Conservation (phyloP, 768 basidiomycete species). For the Agaricus blazei region DNA sequence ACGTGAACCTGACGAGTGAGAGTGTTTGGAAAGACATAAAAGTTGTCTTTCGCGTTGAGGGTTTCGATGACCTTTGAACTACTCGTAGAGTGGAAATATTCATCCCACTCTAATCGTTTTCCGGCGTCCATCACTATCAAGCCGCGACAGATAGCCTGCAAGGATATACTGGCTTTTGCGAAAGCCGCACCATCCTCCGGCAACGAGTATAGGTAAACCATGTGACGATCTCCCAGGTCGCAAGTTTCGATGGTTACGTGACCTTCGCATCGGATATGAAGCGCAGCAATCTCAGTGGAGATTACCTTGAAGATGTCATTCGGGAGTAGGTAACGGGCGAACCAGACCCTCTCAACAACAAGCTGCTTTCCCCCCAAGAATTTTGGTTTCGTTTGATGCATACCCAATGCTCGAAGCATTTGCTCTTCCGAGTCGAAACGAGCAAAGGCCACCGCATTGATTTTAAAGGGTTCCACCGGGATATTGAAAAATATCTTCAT, state of each 20-base stretch:
- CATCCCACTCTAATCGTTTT: conserved; percentile 36
- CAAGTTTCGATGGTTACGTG: conserved; percentile 11
- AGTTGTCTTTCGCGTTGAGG: conserved; percentile 26
- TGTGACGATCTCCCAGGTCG: conserved; percentile 20
- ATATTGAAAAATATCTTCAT: conserved; percentile 35
- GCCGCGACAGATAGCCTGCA: conserved; percentile 36
- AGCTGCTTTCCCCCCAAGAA: conserved; percentile 34
- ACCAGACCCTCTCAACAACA: conserved; percentile 33
- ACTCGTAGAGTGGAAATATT: conserved; percentile 39
- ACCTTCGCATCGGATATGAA: conserved; percentile 8
- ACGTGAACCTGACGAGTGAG: conserved; percentile 26
- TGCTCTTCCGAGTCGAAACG: conserved; percentile 26
- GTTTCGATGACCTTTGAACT: conserved; percentile 32
- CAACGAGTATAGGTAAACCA: conserved; percentile 34
- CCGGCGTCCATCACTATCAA: conserved; percentile 26
- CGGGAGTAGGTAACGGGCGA: conserved; percentile 33
- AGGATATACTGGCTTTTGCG: conserved; percentile 26
- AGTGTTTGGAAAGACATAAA: conserved; percentile 30
- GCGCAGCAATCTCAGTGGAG: conserved; percentile 14
- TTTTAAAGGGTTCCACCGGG: conserved; percentile 22
- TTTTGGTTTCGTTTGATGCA: conserved; percentile 24
- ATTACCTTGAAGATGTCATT: conserved; percentile 25
- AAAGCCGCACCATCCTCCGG: conserved; percentile 27
- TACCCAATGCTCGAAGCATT: conserved; percentile 13
- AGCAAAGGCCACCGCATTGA: conserved; percentile 33